Evolutionary conservation across 75 land plant species (phyloP).

Genomic region (Pseudotsuga menziesii): DNA sequence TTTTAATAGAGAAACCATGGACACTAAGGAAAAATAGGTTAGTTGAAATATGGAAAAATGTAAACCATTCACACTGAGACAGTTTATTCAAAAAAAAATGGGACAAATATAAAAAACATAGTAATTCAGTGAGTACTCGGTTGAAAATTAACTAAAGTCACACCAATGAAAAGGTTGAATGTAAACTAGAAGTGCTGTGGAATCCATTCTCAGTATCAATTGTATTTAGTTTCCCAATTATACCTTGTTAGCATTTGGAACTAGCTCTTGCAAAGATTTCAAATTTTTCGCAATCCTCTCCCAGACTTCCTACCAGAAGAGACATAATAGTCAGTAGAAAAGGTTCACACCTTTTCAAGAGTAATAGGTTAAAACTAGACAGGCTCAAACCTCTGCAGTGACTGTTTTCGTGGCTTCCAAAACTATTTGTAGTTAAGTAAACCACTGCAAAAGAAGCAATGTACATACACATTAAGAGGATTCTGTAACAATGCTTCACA

Average conservation of each 20-base stretch:
- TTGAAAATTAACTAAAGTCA: neutral
- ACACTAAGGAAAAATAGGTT: no score
- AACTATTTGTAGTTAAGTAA: neutral
- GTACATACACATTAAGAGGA: slow-evolving; percentile 8
- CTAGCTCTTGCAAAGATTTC: no score
- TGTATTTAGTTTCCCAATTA: neutral
- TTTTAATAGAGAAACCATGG: neutral
- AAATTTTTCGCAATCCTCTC: neutral
- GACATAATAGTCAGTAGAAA: neutral
- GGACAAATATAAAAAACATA: neutral
- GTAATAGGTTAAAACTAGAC: no score
- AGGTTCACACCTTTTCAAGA: no score
- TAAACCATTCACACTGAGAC: no score
- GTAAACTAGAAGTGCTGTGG: neutral
- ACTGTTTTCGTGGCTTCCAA: neutral
- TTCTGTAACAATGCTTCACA: slow-evolving; percentile 8
- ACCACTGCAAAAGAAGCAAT: neutral
- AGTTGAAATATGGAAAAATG: no score
- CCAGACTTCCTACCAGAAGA: neutral
- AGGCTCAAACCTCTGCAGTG: neutral
- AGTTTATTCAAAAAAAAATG: neutral
- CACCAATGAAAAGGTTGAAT: neutral
- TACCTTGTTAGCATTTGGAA: neutral
- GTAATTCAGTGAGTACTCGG: neutral
- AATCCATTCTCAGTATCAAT: neutral